Evolutionary conservation across 208 protist genomes (phyloP), one percentile per base, ranked within the genome.

Genomic region (Herpetomonas samuelpessoai): DNA sequence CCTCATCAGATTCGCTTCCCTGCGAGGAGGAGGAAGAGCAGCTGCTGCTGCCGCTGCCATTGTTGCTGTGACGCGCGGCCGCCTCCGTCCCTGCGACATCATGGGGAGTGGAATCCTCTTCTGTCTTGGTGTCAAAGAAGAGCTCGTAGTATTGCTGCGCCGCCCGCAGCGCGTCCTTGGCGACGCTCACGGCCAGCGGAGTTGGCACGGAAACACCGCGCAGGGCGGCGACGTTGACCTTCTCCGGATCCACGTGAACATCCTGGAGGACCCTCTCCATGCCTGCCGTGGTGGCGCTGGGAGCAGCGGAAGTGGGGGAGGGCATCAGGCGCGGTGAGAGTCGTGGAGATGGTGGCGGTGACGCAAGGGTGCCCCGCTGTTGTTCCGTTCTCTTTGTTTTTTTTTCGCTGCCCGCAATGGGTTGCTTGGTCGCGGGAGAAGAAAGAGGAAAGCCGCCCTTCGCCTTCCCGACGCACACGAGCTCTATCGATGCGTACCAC

Each of bases 141-240:
- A 81, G 58, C 10, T 57, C 48, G 47, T 84, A 79, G 68, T 77
- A 79, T 44, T 62, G 19, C 57, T 71, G 38, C 28, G 71, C 81
- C 0, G 71, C 75, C 0, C 64, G 60, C 4, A 83, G 57, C 0
- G 76, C 80, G 19, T 82, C 69, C 28, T 29, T 46, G 1, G 66
- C 67, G 9, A 78, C 65, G 0, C 49, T 46, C 4, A 53, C 72
- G 1, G 76, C 55, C 2, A 35, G 50, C 50, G 62, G 22, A 14
- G 68, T 76, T 0, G 72, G 80, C 59, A 68, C 63, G 47, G 51
- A 57, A 12, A 71, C 58, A 21, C 49, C 57, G 26, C 73, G 28
- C 7, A 74, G 45, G 12, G 73, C 45, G 4, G 62, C 50, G 1
- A 61, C 27, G 57, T 84, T 80, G 49, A 80, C 61, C 29, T 74